Conservation (phyloP, 768 basidiomycete species). For the Lyophyllum semitale region DNA sequence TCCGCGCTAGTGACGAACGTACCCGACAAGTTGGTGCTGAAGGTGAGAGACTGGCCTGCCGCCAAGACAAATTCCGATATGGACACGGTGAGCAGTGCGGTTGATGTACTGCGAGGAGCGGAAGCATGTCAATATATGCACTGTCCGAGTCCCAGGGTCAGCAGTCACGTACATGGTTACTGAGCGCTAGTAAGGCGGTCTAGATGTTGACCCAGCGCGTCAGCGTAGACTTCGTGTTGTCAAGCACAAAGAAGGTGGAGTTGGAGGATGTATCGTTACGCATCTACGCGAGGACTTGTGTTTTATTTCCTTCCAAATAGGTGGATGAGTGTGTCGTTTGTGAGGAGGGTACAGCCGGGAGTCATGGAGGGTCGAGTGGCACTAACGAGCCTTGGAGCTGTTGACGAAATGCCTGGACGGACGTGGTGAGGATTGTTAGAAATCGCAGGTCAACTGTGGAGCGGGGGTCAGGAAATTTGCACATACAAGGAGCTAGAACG, state of each 20-base stretch:
- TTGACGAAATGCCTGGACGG: slow-evolving; percentile 20
- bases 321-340: slow-evolving; percentile 43
- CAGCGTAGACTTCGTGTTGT: slow-evolving; percentile 38
- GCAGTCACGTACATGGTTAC: slow-evolving; percentile 58
- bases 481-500: neutral
- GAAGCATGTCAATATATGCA: neutral
- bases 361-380: slow-evolving; percentile 56
- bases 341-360: slow-evolving; percentile 65
- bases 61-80: slow-evolving; percentile 47
- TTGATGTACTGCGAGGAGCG: slow-evolving; percentile 58
- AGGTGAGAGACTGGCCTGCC: slow-evolving; percentile 54
- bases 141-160: neutral
- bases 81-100: slow-evolving; percentile 41
- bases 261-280: slow-evolving; percentile 28
- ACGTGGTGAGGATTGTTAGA: slow-evolving; percentile 17
- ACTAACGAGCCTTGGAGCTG: slow-evolving; percentile 27
- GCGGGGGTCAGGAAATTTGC: neutral
- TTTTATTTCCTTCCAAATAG: slow-evolving; percentile 62
- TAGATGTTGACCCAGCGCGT: slow-evolving; percentile 41
- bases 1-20: slow-evolving; percentile 48
- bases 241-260: slow-evolving; percentile 67
- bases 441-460: slow-evolving; percentile 11
- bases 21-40: slow-evolving; percentile 58
- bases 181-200: slow-evolving; percentile 43
- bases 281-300: slow-evolving; percentile 57